phyloP scores from a whole-genome alignment of 2,329 filamentous ascomycete species.

The Malbranchea zuffiana region DNA sequence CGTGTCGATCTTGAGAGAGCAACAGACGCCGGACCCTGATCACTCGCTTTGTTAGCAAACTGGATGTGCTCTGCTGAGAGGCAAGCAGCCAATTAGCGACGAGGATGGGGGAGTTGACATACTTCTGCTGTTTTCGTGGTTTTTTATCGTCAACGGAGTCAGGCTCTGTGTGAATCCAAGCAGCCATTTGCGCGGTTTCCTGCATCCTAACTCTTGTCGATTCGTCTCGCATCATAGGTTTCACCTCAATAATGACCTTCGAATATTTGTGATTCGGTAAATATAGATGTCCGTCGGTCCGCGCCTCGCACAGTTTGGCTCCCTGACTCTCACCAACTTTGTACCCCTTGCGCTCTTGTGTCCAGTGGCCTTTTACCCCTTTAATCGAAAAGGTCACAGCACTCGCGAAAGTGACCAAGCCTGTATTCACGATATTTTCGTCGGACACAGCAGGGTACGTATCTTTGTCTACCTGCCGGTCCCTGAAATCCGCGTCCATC shows the following conservation, averaged over 20 bases:
- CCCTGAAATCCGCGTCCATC: background rate
- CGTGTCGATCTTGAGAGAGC: conserved; percentile 12
- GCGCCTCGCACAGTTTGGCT: conserved; percentile 8
- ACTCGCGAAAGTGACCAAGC: conserved; percentile 9
- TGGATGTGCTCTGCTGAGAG: too few relatives aligned
- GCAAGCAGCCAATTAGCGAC: too few relatives aligned
- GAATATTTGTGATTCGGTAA: conserved; percentile 4
- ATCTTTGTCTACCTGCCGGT: background rate
- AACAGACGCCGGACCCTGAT: conserved; percentile 10
- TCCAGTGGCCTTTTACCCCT: background rate
- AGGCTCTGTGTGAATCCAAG: conserved; percentile 14
- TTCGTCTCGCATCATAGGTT: conserved; percentile 4
- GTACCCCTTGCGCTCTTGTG: conserved; percentile 7
- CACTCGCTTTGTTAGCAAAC: background rate
- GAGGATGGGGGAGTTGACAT: background rate
- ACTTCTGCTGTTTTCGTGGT: background rate
- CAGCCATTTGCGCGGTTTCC: conserved; percentile 14
- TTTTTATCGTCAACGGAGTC: background rate
- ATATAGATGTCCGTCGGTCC: conserved; percentile 11
- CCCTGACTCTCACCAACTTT: background rate
- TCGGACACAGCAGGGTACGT: conserved; percentile 7
- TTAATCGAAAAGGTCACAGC: conserved; percentile 1
- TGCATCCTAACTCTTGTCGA: conserved; percentile 4
- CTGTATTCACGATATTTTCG: conserved; percentile 12
- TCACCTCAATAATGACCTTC: conserved; percentile 11